Evolutionary conservation across 2,329 filamentous ascomycete species (phyloP), one percentile per base, ranked within the genome.

Genomic region (Remersonia thermophila): DNA sequence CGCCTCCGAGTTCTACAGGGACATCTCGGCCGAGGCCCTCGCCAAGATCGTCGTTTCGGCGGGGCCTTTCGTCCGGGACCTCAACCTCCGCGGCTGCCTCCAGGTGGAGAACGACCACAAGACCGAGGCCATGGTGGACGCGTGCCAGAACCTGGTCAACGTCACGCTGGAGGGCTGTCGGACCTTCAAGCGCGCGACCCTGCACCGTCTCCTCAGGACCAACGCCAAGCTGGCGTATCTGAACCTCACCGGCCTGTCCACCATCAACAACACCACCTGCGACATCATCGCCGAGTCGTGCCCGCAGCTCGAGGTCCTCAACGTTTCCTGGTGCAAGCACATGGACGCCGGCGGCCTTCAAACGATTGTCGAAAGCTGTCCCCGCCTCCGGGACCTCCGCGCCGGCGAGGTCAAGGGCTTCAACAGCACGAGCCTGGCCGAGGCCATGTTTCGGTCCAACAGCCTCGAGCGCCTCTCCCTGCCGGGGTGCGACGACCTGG

Each of bases 281-380:
- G 83, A 80, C 51, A 84, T 93, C 41, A 80, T 98, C 41, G 79
- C 83, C 1, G 69, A 80, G 36, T 79, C 80, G 27, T 96, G 89
- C 50, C 77, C 79, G 1, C 77, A 80, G 33, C 66, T 98, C n/a
- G 79, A 93, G 56, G 69, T 73, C 37, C 69, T 96, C 46, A 93
- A 95, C 50, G 73, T 96, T 14, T 93, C 86, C 0, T 96, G 89
- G 85, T 98, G 91, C 61, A 78, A 77, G 46, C 80, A 85, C 42
- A 76, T 95, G 53, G 80, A 91, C 51, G 80, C 83, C 7, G 66
- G 72, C 10, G 87, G 86, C 4, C 63, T 96, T 36, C 74, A 69
- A 44, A 71, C 71, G 35, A 70, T 98, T 2, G 63, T 95, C 1
- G 66, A 80, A 41, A 71, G 71, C 2, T 96, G 91, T 51, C 65